Base-by-base conservation (phyloP, 2,329 filamentous ascomycete genomes). In the Talaromyces sp. region DNA sequence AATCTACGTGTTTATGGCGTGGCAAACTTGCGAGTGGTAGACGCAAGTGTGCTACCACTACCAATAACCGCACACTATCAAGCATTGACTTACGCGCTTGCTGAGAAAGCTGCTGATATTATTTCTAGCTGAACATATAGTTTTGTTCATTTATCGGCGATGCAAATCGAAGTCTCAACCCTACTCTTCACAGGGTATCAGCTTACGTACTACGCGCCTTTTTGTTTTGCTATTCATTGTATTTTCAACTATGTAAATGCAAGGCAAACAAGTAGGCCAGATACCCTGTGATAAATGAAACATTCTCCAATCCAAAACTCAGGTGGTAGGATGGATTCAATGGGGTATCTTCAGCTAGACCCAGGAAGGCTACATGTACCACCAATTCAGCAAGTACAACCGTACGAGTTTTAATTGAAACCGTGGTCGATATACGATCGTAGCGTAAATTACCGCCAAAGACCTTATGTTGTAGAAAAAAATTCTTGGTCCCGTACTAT, bases 11-110 rank as follows among this genome's bases (percentile, higher is more conserved):
- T 71, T 4, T 41, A 67, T 22, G 70, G 70, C 0, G 68, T 73
- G 10, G 56, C 70, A 5, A 67, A 66, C 1, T 39, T 74, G 19
- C 63, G 71, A 7, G 66, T 74, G 45, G 72, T 71, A 0, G 71
- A 73, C 64, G 70, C 72, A 0, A 74, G 72, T 62, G 67, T 73
- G 2, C n/a, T 73, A 16, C 72, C 71, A 1, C 22, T 69, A 1
- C 62, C 70, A 0, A 11, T 72, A 0, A 62, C 62, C 8, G 68
- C 59, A 3, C 72, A 72, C 43, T 67, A 66, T 1, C 71, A 73
- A 50, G 67, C 66, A 4, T 39, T 64, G 9, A 19, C 71, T 0
- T 73, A 73, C 66, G 70, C 65, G 2, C 13, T 69, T 37, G 67
- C 64, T 8, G 60, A 67, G 37, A 45, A 65, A 45, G 65, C 58